Conservation (phyloP, 345 rosid species). For the Gossypium turneri region DNA sequence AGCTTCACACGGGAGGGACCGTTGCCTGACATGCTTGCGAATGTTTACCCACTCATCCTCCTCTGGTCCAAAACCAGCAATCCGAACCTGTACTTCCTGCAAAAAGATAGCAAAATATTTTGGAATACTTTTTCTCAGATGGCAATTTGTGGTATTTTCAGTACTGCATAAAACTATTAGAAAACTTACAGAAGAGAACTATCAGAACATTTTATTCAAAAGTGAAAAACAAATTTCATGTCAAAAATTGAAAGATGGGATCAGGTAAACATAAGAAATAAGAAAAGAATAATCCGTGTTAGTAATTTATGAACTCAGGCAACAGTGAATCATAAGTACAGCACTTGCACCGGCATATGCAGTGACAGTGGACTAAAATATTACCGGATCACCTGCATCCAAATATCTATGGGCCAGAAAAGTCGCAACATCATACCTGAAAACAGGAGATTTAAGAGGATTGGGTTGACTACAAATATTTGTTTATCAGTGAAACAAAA, state of each 20-base stretch:
- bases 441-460: constrained; percentile 12
- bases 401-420: constrained; percentile 55
- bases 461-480: background rate
- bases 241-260: background rate
- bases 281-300: background rate
- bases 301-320: background rate
- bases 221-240: background rate
- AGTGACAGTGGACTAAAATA: constrained; percentile 5
- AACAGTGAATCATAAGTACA: background rate
- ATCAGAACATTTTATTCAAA: background rate
- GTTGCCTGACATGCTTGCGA: constrained; percentile 74
- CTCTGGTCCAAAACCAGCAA: constrained; percentile 92
- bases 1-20: constrained; percentile 98
- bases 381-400: constrained; percentile 64
- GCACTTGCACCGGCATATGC: background rate
- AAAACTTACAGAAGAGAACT: background rate
- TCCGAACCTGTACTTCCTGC: constrained; percentile 94
- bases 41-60: constrained; percentile 98
- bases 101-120: background rate
- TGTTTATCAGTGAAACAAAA: background rate
- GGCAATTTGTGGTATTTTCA: constrained; percentile 10
- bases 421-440: constrained; percentile 69
- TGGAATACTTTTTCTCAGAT: background rate
- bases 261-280: background rate
- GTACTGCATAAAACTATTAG: background rate